Percentiles rank a stretch among this genome's conserved stretches.
Evolutionary conservation across 352 stramenopile genomes (phyloP).

Genomic region (Pythium sukuiense): DNA sequence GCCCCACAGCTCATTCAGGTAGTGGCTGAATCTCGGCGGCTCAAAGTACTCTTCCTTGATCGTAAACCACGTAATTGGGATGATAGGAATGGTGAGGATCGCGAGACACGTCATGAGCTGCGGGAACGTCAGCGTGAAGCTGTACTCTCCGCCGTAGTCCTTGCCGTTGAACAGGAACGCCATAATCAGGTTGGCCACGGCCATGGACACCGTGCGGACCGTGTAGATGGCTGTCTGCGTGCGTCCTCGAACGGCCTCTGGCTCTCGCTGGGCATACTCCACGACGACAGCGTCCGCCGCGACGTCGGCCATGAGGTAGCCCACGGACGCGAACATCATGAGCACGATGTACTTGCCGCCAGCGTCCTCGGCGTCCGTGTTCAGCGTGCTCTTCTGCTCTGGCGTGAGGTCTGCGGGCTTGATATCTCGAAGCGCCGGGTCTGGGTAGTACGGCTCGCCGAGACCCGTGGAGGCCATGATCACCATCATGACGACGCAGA

Average conservation of each 20-base stretch:
- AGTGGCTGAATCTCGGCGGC: conserved; percentile 22
- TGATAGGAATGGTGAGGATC: conserved; percentile 20
- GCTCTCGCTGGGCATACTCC: conserved; percentile 39
- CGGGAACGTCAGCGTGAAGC: conserved; percentile 34
- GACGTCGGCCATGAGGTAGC: conserved; percentile 64
- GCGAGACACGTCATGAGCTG: conserved; percentile 31
- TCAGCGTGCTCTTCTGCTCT: conserved; percentile 17
- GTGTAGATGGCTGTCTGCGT: conserved; percentile 31
- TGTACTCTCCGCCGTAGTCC: conserved; percentile 41
- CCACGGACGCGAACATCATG: conserved; percentile 55
- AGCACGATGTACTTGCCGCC: conserved; percentile 40
- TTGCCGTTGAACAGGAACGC: conserved; percentile 41
- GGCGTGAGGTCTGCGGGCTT: conserved; percentile 6
- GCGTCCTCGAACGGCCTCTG: conserved; percentile 27
- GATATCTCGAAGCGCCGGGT: conserved; percentile 1
- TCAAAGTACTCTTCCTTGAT: conserved; percentile 28
- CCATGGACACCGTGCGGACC: conserved; percentile 34
- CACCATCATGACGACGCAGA: conserved; percentile 26
- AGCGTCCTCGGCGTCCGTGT: conserved; percentile 19
- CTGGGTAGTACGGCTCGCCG: conserved; percentile 28
- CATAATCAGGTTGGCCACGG: conserved; percentile 30
- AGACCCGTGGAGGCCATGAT: conserved; percentile 25
- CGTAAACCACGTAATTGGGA: conserved; percentile 34
- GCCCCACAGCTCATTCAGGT: conserved; percentile 32
- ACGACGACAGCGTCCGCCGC: conserved; percentile 48